Base-by-base conservation (phyloP, 108 stramenopile genomes). In the Nannochloropsis gaditana region DNA sequence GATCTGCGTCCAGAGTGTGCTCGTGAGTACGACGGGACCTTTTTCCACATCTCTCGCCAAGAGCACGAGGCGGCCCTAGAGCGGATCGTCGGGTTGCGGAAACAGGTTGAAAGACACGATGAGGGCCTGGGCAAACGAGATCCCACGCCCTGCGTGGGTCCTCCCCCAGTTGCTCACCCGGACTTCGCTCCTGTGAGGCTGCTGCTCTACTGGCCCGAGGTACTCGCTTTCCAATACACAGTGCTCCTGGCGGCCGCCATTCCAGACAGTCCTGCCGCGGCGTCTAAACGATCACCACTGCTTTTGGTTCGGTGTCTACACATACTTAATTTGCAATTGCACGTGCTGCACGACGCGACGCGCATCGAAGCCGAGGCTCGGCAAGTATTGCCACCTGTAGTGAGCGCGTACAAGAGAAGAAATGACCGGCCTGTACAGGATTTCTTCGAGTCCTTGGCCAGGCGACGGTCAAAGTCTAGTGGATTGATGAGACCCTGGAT, bases 271-370 rank as follows among this genome's bases (percentile, higher is more conserved):
- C 59, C 15, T 73, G 15, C n/a, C 19, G 59, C 59, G 59, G 59
- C 59, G 59, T 8, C 59, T 3, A 87, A 83, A 44, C 42, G 42
- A 42, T 87, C 86, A 41, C 82, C 82, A 21, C 43, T 83, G 45
- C 86, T 87, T 1, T 83, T 87, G 21, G 42, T 83, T 11, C 82
- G 86, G 21, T 43, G 82, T 43, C 79, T 87, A n/a, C 86, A 87
- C 21, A 19, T 87, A 21, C n/a, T 87, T n/a, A 87, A 83, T 44
- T 83, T 87, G 44, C 86, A 87, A 79, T 83, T 87, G 11, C 86
- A 87, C 79, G 73, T 59, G 41, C 83, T 83, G 21, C 19, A 82
- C 11, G 41, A 80, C 31, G 83, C 43, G 82, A 31, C 19, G 44
- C 82, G 45, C 31, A 9, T 4, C 43, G 47, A 82, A 45, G 47